Evolutionary conservation across 176 grass and related monocot species (phyloP), one percentile per base, ranked within the genome.

Genomic region (Zoysia pacifica): DNA sequence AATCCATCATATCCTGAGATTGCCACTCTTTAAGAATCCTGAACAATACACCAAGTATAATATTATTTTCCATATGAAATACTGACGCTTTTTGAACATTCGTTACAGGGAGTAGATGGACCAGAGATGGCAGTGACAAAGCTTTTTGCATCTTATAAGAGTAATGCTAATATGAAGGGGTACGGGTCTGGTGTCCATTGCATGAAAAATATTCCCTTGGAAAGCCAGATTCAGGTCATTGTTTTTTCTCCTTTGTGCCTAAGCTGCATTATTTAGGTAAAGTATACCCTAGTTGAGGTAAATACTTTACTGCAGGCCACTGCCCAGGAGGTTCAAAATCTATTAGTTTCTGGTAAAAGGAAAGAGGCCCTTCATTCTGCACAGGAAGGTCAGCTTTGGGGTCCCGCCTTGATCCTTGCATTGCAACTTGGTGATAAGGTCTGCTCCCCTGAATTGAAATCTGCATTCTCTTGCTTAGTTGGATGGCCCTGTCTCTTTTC

Each of bases 321-420:
- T 90, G 95, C 95, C 14, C 82, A 85, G 75, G 90, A 89, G 67
- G 90, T 94, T 62, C 95, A 98, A 83, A 98, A 85, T 83, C 88
- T 98, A 75, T 81, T 94, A 40, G 90, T 98, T 82, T 98, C 95
- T 81, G 95, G 90, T 81, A 94, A 75, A 89, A 94, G 92, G 62
- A 94, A 91, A 89, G 90, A 98, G 59, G 95, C 95, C 13, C 92
- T 94, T 75, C 90, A 98, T 56, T 80, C 48, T 83, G 95, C 95
- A 35, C 90, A 98, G 74, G 92, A 91, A 85, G 95, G 95, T 86
- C 92, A 94, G 67, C 82, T 98, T 54, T 98, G 95, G 95, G 95
- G 95, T 38, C 92, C 92, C 20, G 95, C 92, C 43, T 71, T 98
- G n/a, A 87, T 94, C 59, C 92, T 94, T 87, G 95, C 92, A 37